Conservation (phyloP, 371 early-diverging fungal species). For the Nematocida parisii region DNA sequence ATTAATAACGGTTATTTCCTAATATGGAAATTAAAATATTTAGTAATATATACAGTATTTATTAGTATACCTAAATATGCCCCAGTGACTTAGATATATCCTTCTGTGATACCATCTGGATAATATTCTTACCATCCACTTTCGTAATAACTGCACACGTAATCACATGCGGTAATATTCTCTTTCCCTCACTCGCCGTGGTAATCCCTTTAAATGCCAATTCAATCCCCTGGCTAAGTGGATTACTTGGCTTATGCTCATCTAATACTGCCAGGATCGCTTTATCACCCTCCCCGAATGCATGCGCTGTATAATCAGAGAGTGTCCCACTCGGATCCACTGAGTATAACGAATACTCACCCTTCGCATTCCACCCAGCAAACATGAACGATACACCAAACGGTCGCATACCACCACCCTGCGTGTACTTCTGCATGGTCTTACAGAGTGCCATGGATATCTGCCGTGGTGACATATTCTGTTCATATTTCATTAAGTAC, state of each 20-base stretch:
- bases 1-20: no score
- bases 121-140: neutral
- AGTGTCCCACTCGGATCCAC: constrained; percentile 97
- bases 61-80: neutral
- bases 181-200: constrained; percentile 21
- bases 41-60: constrained; percentile 4
- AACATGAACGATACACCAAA: constrained; percentile 95
- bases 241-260: constrained; percentile 40
- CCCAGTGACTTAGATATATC: constrained; percentile 23
- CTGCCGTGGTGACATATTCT: constrained; percentile 82
- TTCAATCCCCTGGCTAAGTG: constrained; percentile 21
- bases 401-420: constrained; percentile 92
- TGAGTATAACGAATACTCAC: constrained; percentile 89
- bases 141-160: constrained; percentile 23
- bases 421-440: constrained; percentile 94
- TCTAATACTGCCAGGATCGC: constrained; percentile 60
- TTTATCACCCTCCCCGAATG: constrained; percentile 83
- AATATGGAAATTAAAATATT: no score
- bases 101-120: constrained; percentile 1
- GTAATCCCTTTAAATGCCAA: constrained; percentile 38
- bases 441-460: constrained; percentile 87
- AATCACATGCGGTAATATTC: constrained; percentile 24
- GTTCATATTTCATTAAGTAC: constrained; percentile 79
- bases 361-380: constrained; percentile 80
- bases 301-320: constrained; percentile 92